Percentiles rank a stretch among this genome's conserved stretches.
Conservation (phyloP, 305 asterid genomes). For the Fraxinus floribunda region DNA sequence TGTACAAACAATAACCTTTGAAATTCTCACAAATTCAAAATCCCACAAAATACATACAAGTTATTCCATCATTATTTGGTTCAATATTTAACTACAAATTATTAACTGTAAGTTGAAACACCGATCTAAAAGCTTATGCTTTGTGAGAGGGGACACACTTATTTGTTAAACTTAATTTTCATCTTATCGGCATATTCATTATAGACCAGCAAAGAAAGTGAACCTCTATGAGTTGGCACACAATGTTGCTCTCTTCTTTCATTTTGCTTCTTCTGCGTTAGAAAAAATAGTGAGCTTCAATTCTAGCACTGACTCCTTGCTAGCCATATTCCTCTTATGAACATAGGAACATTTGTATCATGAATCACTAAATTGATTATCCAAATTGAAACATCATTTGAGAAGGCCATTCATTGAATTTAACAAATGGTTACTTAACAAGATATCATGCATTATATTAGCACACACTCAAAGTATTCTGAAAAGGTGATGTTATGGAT, state of each 20-base stretch:
- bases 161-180: background rate
- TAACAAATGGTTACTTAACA: background rate
- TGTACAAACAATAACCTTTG: background rate
- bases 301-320: background rate
- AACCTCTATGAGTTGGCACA: background rate
- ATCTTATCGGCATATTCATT: background rate
- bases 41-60: background rate
- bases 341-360: background rate
- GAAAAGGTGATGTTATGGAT: background rate
- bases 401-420: background rate
- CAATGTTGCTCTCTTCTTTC: background rate
- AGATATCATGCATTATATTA: background rate
- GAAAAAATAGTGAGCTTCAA: background rate
- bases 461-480: background rate
- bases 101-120: background rate
- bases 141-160: background rate
- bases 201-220: background rate
- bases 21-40: slow-evolving; percentile 1
- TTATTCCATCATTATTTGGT: background rate
- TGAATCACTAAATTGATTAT: background rate
- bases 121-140: background rate
- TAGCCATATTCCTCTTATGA: background rate
- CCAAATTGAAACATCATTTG: background rate
- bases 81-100: background rate
- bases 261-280: background rate